A percentile compares a stretch with the other conserved stretches of the same genome.
Conservation (phyloP, 768 basidiomycete species). For the Boletus speciosus region DNA sequence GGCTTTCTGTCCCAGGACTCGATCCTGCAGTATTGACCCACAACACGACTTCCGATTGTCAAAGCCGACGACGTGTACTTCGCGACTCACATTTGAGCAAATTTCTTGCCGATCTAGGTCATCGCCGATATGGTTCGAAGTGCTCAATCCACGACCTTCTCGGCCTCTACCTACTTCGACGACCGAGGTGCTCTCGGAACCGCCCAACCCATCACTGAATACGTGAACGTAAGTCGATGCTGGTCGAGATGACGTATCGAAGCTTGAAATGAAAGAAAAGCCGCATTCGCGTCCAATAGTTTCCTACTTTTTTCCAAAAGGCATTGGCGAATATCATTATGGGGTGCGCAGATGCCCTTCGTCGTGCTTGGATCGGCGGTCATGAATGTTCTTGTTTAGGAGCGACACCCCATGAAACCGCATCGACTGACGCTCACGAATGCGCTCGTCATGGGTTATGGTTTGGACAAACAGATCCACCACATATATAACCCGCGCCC, state of each 20-base stretch:
- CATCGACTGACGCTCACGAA: slow-evolving; percentile 95
- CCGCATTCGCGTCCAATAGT: slow-evolving; percentile 65
- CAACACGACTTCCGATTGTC: not conserved
- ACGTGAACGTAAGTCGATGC: slow-evolving; percentile 57
- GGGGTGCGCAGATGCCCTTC: slow-evolving; percentile 54
- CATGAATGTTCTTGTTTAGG: slow-evolving; percentile 44
- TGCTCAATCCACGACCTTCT: slow-evolving; percentile 56
- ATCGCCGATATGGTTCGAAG: slow-evolving; percentile 34
- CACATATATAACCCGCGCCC: slow-evolving; percentile 84
- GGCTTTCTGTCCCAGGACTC: not conserved
- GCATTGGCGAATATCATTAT: slow-evolving; percentile 94
- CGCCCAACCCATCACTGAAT: slow-evolving; percentile 77
- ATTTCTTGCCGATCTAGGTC: not conserved
- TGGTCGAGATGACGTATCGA: not conserved
- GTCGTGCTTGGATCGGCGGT: not conserved
- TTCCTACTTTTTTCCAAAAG: slow-evolving; percentile 94
- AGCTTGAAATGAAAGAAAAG: slow-evolving; percentile 25
- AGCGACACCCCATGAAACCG: slow-evolving; percentile 98
- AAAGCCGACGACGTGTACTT: not conserved
- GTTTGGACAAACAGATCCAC: slow-evolving; percentile 92
- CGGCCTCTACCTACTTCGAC: slow-evolving; percentile 69
- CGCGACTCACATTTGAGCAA: not conserved
- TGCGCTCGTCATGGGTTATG: slow-evolving; percentile 92
- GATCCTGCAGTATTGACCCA: not conserved
- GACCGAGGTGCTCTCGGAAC: slow-evolving; percentile 68